Conservation (phyloP, 176 grass and related monocot species). For the Phoenix roebelenii region DNA sequence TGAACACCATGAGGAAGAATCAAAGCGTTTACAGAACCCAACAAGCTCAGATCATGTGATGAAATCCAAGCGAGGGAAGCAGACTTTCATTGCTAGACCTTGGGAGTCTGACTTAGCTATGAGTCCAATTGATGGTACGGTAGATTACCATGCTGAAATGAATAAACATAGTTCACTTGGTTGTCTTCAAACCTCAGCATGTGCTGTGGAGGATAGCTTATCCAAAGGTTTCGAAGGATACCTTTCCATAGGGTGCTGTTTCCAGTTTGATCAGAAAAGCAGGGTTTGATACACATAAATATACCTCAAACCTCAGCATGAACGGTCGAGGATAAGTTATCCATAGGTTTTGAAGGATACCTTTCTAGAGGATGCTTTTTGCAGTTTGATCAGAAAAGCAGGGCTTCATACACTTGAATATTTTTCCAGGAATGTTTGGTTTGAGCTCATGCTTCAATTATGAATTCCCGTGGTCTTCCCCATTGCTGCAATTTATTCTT, state of each 20-base stretch:
- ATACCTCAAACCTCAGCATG: constrained; percentile 36
- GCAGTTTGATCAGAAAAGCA: constrained; percentile 29
- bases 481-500: too few species aligned
- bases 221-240: constrained; percentile 73
- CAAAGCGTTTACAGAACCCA: constrained; percentile 36
- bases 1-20: constrained; percentile 28
- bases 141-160: constrained; percentile 26
- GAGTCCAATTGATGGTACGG: constrained; percentile 24
- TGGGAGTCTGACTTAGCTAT: constrained; percentile 28
- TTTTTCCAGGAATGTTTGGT: too few species aligned
- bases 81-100: constrained; percentile 10
- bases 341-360: constrained; percentile 66
- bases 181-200: constrained; percentile 51
- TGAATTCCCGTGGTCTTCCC: too few species aligned
- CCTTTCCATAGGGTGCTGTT: constrained; percentile 56
- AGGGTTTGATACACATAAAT: constrained; percentile 10
- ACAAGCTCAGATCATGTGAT: constrained; percentile 29
- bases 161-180: constrained; percentile 47
- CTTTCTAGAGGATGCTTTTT: constrained; percentile 58
- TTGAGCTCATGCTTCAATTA: too few species aligned
- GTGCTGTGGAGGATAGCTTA: constrained; percentile 50
- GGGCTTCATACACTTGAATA: constrained; percentile 1
- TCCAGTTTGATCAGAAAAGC: constrained; percentile 32
- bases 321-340: constrained; percentile 49
- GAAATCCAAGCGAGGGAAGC: constrained; percentile 52